Percentiles rank a stretch among this genome's conserved stretches.
These are phyloP conservation scores for Hypoxylon intermedium DNA, from an alignment of 495 filamentous ascomycete genomes.

Conservation along the genomic window DNA sequence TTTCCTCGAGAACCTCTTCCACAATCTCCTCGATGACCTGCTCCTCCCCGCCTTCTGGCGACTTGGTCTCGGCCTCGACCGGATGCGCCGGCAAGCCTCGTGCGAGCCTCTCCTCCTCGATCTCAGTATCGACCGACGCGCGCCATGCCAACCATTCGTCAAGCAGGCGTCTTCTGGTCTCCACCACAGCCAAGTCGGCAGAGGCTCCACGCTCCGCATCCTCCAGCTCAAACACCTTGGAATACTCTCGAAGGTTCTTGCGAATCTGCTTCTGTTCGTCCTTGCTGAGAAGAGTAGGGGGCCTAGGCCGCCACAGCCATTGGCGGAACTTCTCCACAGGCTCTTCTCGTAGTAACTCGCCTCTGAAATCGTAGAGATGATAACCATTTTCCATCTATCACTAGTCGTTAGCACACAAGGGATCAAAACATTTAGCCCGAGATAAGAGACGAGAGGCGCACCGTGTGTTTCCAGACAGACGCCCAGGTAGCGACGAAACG, in stretches of 20 bases:
- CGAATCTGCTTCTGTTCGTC: constrained; percentile 97
- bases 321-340: constrained; percentile 98
- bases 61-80: constrained; percentile 63
- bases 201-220: constrained; percentile 89
- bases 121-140: constrained; percentile 72
- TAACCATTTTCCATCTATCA: constrained; percentile 97
- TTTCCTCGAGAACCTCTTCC: constrained; percentile 93
- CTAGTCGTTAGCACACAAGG: constrained; percentile 48
- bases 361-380: constrained; percentile 96
- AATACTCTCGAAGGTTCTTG: constrained; percentile 98
- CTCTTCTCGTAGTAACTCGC: constrained; percentile 87
- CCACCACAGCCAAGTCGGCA: constrained; percentile 91
- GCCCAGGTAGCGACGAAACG: constrained; percentile 92
- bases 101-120: constrained; percentile 73
- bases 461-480: constrained; percentile 91
- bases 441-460: constrained; percentile 66
- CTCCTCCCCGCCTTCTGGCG: constrained; percentile 66
- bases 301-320: constrained; percentile 90
- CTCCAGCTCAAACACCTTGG: constrained; percentile 90
- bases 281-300: constrained; percentile 83
- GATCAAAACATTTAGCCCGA: background rate
- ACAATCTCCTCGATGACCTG: constrained; percentile 85
- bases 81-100: constrained; percentile 69
- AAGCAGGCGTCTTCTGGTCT: constrained; percentile 80
- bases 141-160: constrained; percentile 92